Evolutionary conservation across 768 basidiomycete species (phyloP), one percentile per base, ranked within the genome.

Genomic region (Suillus bovinus): DNA sequence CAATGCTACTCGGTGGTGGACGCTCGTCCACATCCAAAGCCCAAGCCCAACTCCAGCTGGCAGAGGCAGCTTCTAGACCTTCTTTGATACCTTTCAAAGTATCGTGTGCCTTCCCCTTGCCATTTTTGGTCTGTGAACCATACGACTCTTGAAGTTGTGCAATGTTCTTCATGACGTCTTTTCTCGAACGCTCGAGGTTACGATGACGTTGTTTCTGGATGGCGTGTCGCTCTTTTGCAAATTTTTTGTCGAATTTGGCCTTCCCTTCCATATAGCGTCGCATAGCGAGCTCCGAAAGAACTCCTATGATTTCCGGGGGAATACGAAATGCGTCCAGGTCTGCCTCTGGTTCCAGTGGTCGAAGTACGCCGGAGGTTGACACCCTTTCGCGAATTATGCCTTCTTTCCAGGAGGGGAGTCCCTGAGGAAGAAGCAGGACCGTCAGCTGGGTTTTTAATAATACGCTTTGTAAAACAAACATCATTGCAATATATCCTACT

Each of bases 311-410:
- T 44, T 89, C 86, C 1, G 77, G 70, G 0, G 91, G 84, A 17
- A 96, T 74, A 34, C 79, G 79, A 61, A 96, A 79, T 5, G 87
- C 91, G 16, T 78, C 75, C 0, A 98, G 78, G 55, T 91, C 86
- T 16, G 73, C 69, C 66, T 87, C 85, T 0, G 88, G 78, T 66
- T 98, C 96, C 39, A 99, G 77, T 0, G 90, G 81, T 20, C 95
- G 85, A n/a, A 94, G 79, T n/a, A 88, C 73, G 8, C 97, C 97
- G 11, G 82, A 82, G 1, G 87, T 91, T 2, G 90, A 89, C 31
- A 99, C 86, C 22, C 97, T 84, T 75, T 99, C 96, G 39, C 96
- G 86, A 60, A 99, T 92, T 88, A 99, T 97, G 41, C 81, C 78
- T 57, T 82, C 82, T 62, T 73, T 73, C 78, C 80, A 81, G 16